Evolutionary conservation across 345 rosid genomes (phyloP).

Genomic region (Rhodamnia argentea): DNA sequence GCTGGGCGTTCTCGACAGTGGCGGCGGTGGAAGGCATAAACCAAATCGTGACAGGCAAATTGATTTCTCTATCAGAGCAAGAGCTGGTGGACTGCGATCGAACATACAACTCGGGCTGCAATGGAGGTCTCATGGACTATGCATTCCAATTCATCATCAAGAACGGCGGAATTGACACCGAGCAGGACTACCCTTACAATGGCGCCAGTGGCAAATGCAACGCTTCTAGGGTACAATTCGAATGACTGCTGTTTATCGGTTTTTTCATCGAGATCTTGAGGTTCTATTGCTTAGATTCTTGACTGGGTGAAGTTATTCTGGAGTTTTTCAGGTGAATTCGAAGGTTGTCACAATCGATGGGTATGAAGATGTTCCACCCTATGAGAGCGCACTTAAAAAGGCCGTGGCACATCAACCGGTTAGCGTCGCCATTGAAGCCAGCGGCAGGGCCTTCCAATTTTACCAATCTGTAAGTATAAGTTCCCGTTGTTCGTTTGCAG

Average conservation of each 20-base stretch:
- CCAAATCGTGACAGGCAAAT: conserved; percentile 61
- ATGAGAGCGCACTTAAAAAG: conserved; percentile 53
- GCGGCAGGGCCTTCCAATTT: conserved; percentile 66
- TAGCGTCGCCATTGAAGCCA: conserved; percentile 72
- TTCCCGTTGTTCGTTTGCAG: not conserved
- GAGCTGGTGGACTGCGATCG: conserved; percentile 85
- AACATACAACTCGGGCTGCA: conserved; percentile 63
- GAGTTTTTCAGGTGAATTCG: conserved; percentile 37
- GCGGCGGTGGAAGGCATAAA: conserved; percentile 87
- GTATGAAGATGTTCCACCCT: conserved; percentile 59
- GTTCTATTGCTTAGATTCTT: not conserved
- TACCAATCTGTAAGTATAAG: conserved; percentile 45
- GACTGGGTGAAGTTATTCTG: not conserved
- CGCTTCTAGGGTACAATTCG: conserved; percentile 26
- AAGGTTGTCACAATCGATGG: conserved; percentile 46
- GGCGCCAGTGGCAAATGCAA: conserved; percentile 58
- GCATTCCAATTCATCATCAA: conserved; percentile 62
- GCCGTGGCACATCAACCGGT: conserved; percentile 78
- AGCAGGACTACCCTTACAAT: conserved; percentile 67
- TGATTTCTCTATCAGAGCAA: conserved; percentile 72
- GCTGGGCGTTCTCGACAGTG: conserved; percentile 91
- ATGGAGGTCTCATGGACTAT: conserved; percentile 89
- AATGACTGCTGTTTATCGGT: not conserved
- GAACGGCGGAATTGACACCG: conserved; percentile 67
- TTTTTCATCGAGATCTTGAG: not conserved